Evolutionary conservation across 2,329 filamentous ascomycete species (phyloP).

Genomic region (Fonsecaea pedrosoi): DNA sequence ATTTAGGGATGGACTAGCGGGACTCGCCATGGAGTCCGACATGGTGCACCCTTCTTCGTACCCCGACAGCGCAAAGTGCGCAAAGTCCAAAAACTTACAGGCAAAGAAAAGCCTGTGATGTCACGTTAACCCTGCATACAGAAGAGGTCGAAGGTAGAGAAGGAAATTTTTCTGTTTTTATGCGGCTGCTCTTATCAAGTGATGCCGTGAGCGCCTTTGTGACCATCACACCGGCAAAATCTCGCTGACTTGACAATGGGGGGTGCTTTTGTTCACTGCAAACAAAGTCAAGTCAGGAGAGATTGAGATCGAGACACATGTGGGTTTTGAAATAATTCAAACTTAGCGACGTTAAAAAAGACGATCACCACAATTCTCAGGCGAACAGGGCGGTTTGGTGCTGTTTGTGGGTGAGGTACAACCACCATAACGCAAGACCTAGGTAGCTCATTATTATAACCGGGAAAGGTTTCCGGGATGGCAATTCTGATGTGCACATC

Average conservation of each 20-base stretch:
- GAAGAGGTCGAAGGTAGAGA: not conserved
- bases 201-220: not conserved
- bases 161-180: not conserved
- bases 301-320: not conserved
- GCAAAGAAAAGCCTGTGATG: not conserved
- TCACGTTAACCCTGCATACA: not conserved
- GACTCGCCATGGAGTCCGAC: not conserved
- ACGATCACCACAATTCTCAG: not conserved
- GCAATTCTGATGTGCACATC: not conserved
- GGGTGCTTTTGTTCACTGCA: not conserved
- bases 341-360: not conserved
- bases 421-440: not conserved
- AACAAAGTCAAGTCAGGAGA: not conserved
- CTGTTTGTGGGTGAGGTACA: not conserved
- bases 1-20: not conserved
- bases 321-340: not conserved
- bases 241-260: not conserved
- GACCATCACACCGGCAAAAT: not conserved
- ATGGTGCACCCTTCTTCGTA: not conserved
- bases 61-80: not conserved
- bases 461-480: constrained; percentile 4
- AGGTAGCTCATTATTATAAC: not conserved
- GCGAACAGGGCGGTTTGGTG: not conserved
- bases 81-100: not conserved
- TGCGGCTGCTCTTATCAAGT: not conserved